Base-by-base conservation (phyloP, 2,329 filamentous ascomycete genomes). In the Ophiostoma fasciatum region DNA sequence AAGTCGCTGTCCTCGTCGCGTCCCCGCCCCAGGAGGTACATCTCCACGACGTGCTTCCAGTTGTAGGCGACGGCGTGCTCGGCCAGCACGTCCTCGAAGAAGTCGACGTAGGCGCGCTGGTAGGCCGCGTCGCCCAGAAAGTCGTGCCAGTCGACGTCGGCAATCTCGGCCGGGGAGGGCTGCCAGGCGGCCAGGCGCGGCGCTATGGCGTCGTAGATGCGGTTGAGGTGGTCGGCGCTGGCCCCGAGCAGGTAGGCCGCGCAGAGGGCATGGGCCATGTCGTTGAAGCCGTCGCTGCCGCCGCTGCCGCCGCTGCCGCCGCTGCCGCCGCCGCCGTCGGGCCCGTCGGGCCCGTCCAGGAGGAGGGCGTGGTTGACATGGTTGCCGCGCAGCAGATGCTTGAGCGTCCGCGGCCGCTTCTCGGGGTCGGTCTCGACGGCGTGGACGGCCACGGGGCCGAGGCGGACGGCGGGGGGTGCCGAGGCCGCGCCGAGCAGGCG, bases 21-120 rank as follows among this genome's bases (percentile, higher is more conserved):
- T 22, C 37, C 40, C 17, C 25, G 79, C 28, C 66, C 58, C 44
- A 88, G 82, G 31, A 98, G 57, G 51, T 80, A 96, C 42, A 87
- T 71, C 4, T 74, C 61, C 8, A 92, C 62, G 3, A 93, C 72
- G 36, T 66, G 63, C 51, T 79, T 82, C 83, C 90, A 94, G 51
- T 94, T 72, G 53, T 94, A 96, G 25, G 74, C 66, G 48, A 77
- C 71, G 14, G 63, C 61, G 20, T 63, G 60, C 55, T 71, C 60
- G 4, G 82, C 85, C 21, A 96, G 63, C 49, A 84, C 75, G 53
- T 98, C 90, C 54, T 98, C 90, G 51, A 93, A 96, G 53, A 90
- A 96, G 54, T 98, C 87, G 38, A 98, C 65, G 51, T 78, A 98
- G 1, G 85, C 88, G 41, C 88, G 72, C 57, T 98, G 84, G 51